Percentiles rank a stretch among this genome's conserved stretches.
Conservation (phyloP, 768 basidiomycete genomes). For the Amanita fuliginea region DNA sequence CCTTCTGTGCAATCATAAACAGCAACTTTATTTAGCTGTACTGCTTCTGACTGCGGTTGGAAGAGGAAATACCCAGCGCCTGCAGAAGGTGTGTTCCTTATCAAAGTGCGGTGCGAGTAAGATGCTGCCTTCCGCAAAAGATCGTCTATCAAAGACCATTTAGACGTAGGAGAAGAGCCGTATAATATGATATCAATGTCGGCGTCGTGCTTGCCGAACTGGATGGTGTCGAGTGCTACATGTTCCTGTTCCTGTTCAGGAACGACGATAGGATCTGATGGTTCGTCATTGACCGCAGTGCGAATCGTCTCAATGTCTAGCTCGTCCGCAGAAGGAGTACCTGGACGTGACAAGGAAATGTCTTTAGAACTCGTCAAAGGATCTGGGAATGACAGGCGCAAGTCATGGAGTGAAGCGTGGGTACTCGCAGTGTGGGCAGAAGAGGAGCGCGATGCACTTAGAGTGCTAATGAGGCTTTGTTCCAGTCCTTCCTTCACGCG, state of each 20-base stretch:
- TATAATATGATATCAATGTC: slow-evolving; percentile 60
- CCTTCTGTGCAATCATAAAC: slow-evolving; percentile 28
- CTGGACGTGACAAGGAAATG: slow-evolving; percentile 47
- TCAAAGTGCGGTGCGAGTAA: slow-evolving; percentile 24
- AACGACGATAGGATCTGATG: slow-evolving; percentile 9
- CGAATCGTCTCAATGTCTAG: slow-evolving; percentile 12
- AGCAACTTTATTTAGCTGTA: slow-evolving; percentile 19
- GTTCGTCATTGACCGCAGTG: slow-evolving; percentile 9
- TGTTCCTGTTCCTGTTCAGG: slow-evolving; percentile 21
- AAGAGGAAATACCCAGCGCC: slow-evolving; percentile 18
- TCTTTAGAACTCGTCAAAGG: slow-evolving; percentile 65
- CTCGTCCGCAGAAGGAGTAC: slow-evolving; percentile 24
- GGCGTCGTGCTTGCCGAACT: slow-evolving; percentile 17
- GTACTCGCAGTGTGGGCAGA: slow-evolving; percentile 40
- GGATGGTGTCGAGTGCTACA: slow-evolving; percentile 20
- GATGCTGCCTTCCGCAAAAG: slow-evolving; percentile 45
- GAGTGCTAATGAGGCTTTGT: slow-evolving; percentile 74
- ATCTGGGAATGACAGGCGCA: slow-evolving; percentile 76
- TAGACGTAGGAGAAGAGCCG: slow-evolving; percentile 44
- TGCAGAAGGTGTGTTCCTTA: slow-evolving; percentile 2
- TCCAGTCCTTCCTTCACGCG: slow-evolving; percentile 66
- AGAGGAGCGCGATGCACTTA: slow-evolving; percentile 63
- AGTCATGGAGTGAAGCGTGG: slow-evolving; percentile 58
- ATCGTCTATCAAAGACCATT: slow-evolving; percentile 50
- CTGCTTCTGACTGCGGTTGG: slow-evolving; percentile 15